Conservation (phyloP, 208 protist genomes). For the Acanthamoeba triangularis region DNA sequence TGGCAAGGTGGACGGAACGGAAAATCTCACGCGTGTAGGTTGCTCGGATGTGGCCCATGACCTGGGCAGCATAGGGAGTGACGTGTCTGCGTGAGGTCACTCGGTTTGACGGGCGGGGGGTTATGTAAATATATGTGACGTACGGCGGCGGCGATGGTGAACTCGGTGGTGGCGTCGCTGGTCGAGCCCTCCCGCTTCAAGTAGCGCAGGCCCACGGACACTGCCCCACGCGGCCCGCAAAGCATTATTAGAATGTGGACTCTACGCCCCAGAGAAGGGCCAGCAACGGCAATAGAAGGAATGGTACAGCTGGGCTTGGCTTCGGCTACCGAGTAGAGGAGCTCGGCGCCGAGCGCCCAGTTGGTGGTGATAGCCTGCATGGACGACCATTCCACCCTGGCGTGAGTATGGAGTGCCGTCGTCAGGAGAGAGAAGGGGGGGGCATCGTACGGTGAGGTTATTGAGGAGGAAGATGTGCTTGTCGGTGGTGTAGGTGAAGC, state of each 20-base stretch:
- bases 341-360: slow-evolving; percentile 3
- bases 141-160: not conserved
- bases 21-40: slow-evolving; percentile 18
- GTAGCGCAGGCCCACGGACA: slow-evolving; percentile 29
- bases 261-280: too few relatives aligned
- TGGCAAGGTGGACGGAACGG: slow-evolving; percentile 13
- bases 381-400: too few relatives aligned
- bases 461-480: slow-evolving; percentile 73
- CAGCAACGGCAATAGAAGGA: not conserved
- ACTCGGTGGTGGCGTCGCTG: slow-evolving; percentile 31
- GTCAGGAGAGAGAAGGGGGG: not conserved
- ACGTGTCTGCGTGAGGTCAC: not conserved
- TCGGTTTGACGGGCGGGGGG: not conserved
- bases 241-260: not conserved
- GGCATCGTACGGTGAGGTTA: not conserved
- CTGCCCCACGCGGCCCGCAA: not conserved
- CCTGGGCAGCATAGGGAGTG: not conserved
- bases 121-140: not conserved
- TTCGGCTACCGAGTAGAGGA: slow-evolving; percentile 41
- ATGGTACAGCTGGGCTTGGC: slow-evolving; percentile 28
- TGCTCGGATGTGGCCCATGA: slow-evolving; percentile 2
- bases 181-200: slow-evolving; percentile 37
- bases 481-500: slow-evolving; percentile 63
- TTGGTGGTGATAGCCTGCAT: not conserved
- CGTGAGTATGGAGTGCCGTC: not conserved